A percentile compares a stretch with the other conserved stretches of the same genome.
phyloP scores from a whole-genome alignment of 2,329 filamentous ascomycete genomes.

The Tympanopsis confertula region DNA sequence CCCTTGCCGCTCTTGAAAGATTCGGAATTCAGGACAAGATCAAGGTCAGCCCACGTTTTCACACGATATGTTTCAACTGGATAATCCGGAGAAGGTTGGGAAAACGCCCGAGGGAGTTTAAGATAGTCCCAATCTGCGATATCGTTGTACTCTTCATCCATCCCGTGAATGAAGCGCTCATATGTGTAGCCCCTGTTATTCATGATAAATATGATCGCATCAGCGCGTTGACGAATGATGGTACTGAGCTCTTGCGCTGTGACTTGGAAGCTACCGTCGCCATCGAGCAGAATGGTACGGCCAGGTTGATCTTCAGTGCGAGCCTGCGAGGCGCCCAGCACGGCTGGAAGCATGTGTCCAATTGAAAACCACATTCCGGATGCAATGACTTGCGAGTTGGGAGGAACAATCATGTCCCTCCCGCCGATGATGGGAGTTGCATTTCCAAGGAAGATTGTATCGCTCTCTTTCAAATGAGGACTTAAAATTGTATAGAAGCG shows the following conservation, averaged over 20 bases:
- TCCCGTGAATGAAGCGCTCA: slow-evolving; percentile 78
- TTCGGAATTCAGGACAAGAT: too few species aligned
- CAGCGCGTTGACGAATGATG: slow-evolving; percentile 65
- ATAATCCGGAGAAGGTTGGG: too few species aligned
- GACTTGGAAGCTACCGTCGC: slow-evolving; percentile 77
- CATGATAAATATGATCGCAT: slow-evolving; percentile 75
- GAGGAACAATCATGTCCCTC: slow-evolving; percentile 72
- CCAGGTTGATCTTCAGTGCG: slow-evolving; percentile 49
- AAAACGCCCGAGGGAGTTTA: background rate
- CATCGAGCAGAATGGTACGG: slow-evolving; percentile 75
- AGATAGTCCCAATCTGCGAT: slow-evolving; percentile 61
- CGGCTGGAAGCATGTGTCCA: slow-evolving; percentile 53
- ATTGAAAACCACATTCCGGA: slow-evolving; percentile 57
- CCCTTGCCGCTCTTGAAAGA: too few species aligned
- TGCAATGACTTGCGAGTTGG: slow-evolving; percentile 65
- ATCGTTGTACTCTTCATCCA: slow-evolving; percentile 72
- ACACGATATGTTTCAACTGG: background rate
- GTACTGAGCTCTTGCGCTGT: slow-evolving; percentile 76
- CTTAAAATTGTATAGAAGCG: too few species aligned
- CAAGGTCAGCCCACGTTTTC: background rate
- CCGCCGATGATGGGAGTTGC: slow-evolving; percentile 83
- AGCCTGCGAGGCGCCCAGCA: slow-evolving; percentile 59
- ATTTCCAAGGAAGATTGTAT: slow-evolving; percentile 77
- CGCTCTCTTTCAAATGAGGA: slow-evolving; percentile 43
- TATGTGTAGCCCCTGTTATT: slow-evolving; percentile 86